Conservation (phyloP, 2,329 filamentous ascomycete genomes). For the Thermochaetoides dissita region DNA sequence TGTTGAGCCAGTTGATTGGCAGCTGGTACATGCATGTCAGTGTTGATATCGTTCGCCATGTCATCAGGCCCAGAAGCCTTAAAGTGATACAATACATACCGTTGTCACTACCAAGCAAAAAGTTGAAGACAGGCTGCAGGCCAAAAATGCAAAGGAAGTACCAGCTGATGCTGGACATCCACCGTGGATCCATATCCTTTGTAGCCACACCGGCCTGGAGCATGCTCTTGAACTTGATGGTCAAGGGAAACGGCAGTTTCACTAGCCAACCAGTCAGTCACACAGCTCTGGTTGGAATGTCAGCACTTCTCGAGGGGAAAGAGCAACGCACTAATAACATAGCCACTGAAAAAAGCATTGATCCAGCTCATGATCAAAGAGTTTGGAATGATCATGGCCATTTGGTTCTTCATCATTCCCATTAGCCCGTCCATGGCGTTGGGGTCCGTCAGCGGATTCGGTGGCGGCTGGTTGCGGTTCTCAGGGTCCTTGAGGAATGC, state of each 20-base stretch:
- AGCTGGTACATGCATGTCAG: conserved; percentile 34
- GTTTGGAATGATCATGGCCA: conserved; percentile 99
- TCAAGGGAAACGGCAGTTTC: conserved; percentile 94
- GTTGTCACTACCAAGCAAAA: conserved; percentile 90
- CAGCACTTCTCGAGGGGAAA: not conserved
- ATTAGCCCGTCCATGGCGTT: conserved; percentile 99
- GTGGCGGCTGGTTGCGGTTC: conserved; percentile 67
- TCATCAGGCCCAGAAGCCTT: no score
- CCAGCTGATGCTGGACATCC: conserved; percentile 98
- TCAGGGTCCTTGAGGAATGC: conserved; percentile 83
- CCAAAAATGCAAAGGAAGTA: conserved; percentile 98
- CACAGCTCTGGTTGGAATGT: not conserved
- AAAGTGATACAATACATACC: conserved; percentile 39
- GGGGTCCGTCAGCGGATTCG: conserved; percentile 91
- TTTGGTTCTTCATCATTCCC: conserved; percentile 99
- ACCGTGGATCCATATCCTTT: conserved; percentile 87
- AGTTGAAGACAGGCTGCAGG: conserved; percentile 91
- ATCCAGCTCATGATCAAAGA: conserved; percentile 99
- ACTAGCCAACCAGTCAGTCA: conserved; percentile 33
- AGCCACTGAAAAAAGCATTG: conserved; percentile 96
- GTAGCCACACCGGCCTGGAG: conserved; percentile 93
- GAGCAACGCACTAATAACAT: conserved; percentile 69
- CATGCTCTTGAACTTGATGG: conserved; percentile 99
- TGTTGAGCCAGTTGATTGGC: conserved; percentile 87
- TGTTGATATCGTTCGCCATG: no score